Conservation (phyloP, 345 rosid genomes). For the Salix suchowensis region DNA sequence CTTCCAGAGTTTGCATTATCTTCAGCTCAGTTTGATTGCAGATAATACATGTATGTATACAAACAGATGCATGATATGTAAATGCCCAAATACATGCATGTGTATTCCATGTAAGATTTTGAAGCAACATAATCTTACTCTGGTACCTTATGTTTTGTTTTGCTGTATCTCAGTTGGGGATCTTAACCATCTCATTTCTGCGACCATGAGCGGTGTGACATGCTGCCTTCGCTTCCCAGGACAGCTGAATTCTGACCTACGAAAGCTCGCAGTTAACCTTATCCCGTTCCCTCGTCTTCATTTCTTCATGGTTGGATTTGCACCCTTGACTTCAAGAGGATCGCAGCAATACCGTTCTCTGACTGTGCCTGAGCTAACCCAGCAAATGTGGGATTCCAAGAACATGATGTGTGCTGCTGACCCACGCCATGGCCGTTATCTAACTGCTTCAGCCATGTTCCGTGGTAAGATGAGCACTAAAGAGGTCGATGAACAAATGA, state of each 20-base stretch:
- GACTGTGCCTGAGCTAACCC: slow-evolving; percentile 25
- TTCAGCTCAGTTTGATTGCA: neutral
- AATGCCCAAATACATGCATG: neutral
- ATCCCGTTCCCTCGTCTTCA: slow-evolving; percentile 28
- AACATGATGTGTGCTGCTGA: slow-evolving; percentile 29
- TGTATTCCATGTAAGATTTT: neutral
- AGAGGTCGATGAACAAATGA: slow-evolving; percentile 27
- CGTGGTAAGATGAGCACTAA: slow-evolving; percentile 28
- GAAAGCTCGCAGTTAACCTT: slow-evolving; percentile 26
- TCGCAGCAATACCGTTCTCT: slow-evolving; percentile 25
- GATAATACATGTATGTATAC: neutral
- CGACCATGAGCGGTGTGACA: slow-evolving; percentile 27
- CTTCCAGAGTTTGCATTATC: neutral
- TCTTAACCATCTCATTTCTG: slow-evolving; percentile 27
- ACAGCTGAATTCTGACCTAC: slow-evolving; percentile 24
- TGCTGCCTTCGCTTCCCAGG: slow-evolving; percentile 29
- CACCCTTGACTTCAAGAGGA: slow-evolving; percentile 26
- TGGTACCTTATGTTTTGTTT: neutral
- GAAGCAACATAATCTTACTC: neutral
- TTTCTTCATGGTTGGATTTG: slow-evolving; percentile 26
- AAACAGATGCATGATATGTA: neutral
- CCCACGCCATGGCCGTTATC: slow-evolving; percentile 24
- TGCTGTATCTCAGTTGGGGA: slow-evolving; percentile 14
- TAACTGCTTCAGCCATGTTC: slow-evolving; percentile 28
- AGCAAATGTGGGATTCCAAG: slow-evolving; percentile 28